These are phyloP conservation scores for Thielaviopsis euricoi DNA, from an alignment of 2,329 filamentous ascomycete genomes.

Conservation along the genomic window DNA sequence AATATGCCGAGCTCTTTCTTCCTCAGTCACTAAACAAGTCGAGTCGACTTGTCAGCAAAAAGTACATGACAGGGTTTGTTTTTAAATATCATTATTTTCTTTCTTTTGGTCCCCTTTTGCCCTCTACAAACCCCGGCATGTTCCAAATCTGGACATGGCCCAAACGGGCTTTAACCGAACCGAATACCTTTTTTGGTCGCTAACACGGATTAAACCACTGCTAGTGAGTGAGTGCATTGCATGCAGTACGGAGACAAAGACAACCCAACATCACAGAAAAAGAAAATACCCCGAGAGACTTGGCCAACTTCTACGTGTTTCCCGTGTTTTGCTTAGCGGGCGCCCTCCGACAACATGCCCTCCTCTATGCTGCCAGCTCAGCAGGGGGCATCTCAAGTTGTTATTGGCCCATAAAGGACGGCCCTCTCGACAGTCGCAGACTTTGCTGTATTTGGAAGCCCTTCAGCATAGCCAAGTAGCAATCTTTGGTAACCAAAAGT, in stretches of 20 bases:
- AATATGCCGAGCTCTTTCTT: not conserved
- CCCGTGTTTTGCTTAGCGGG: not conserved
- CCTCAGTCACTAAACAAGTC: not conserved
- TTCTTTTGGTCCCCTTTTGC: not conserved
- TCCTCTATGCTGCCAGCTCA: not conserved
- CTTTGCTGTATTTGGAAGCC: too few relatives aligned
- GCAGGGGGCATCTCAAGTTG: too few relatives aligned
- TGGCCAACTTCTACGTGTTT: not conserved
- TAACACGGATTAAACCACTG: not conserved
- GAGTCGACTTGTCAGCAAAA: not conserved
- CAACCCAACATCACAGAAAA: not conserved
- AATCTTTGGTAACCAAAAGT: too few relatives aligned
- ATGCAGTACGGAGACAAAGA: too few relatives aligned
- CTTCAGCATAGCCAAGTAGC: too few relatives aligned
- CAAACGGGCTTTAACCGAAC: not conserved
- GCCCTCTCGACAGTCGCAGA: too few relatives aligned
- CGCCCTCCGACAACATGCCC: not conserved
- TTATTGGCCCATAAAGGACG: too few relatives aligned
- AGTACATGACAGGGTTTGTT: not conserved
- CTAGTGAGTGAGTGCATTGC: too few relatives aligned
- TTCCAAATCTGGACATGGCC: not conserved
- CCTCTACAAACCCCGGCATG: not conserved
- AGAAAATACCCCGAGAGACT: not conserved
- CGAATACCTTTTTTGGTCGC: not conserved
- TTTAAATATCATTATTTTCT: not conserved